phyloP scores from a whole-genome alignment of 163 green algal genomes.

The Chlorella variabilis region DNA sequence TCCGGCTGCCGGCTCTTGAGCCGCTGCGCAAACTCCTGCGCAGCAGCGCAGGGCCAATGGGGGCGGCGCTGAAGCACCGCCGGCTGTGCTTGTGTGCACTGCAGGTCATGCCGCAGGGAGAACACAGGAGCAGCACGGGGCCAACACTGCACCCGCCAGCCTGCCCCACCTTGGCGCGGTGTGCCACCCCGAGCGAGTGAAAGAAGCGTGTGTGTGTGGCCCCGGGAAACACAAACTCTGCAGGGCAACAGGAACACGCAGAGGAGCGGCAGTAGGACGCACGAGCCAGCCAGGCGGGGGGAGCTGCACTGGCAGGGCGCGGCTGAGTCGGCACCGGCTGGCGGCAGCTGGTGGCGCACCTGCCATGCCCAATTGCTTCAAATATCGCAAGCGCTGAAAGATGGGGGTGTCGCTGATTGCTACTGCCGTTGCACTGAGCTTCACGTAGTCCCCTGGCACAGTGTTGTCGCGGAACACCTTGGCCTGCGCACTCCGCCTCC shows the following conservation, averaged over 20 bases:
- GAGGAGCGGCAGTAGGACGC: background rate
- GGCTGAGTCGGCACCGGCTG: constrained; percentile 12
- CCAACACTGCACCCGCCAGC: background rate
- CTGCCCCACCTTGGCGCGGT: constrained; percentile 52
- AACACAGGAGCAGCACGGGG: background rate
- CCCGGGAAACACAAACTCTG: background rate
- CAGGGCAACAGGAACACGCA: background rate
- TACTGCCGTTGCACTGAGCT: constrained; percentile 3
- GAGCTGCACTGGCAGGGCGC: background rate
- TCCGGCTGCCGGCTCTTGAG: constrained; percentile 47
- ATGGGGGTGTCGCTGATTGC: constrained; percentile 83
- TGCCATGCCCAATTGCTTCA: constrained; percentile 87
- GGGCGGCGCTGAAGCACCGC: too few species aligned
- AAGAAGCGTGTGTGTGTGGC: constrained; percentile 72
- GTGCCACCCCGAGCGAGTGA: constrained; percentile 73
- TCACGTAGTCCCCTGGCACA: constrained; percentile 22
- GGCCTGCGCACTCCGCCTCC: background rate
- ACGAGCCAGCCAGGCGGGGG: too few species aligned
- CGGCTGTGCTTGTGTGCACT: too few species aligned
- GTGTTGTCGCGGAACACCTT: constrained; percentile 15
- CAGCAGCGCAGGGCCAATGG: background rate
- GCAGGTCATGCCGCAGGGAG: too few species aligned
- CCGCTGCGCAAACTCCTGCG: constrained; percentile 32
- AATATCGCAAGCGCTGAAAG: constrained; percentile 83
- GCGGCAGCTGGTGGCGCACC: constrained; percentile 29